These are phyloP conservation scores for Rhodomyrtus tomentosa DNA, from an alignment of 345 rosid genomes.

Conservation along the genomic window DNA sequence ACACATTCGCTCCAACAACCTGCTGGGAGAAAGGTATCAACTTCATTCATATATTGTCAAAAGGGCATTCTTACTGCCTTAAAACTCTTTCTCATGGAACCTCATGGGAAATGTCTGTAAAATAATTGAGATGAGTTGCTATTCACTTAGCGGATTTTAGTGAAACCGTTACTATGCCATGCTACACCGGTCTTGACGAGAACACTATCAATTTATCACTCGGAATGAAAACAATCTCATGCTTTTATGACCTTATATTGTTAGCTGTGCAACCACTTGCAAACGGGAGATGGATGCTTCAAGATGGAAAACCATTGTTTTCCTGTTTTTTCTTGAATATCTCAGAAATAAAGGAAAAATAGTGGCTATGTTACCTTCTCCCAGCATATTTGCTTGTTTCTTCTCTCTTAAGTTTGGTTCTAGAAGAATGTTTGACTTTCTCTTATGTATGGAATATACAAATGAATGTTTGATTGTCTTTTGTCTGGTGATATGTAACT, in stretches of 20 bases:
- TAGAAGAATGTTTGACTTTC: background rate
- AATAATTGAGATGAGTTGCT: background rate
- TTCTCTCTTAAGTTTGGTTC: background rate
- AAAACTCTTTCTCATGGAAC: background rate
- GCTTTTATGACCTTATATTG: background rate
- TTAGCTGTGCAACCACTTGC: background rate
- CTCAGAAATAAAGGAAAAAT: background rate
- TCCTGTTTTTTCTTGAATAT: background rate
- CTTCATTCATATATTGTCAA: background rate
- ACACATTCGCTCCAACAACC: constrained; percentile 97
- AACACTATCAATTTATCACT: background rate
- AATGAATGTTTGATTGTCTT: background rate
- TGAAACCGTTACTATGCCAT: background rate
- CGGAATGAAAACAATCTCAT: background rate
- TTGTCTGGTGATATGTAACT: background rate
- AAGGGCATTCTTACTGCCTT: background rate
- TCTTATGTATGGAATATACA: background rate
- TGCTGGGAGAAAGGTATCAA: constrained; percentile 74
- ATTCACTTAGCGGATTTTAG: background rate
- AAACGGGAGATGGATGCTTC: background rate
- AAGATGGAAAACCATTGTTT: background rate
- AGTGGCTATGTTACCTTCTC: background rate
- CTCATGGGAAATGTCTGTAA: background rate
- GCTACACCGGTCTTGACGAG: background rate
- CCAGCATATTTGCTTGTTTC: background rate